A percentile compares a stretch with the other conserved stretches of the same genome.
Conservation (phyloP, 345 rosid species). For the Alliaria petiolata region DNA sequence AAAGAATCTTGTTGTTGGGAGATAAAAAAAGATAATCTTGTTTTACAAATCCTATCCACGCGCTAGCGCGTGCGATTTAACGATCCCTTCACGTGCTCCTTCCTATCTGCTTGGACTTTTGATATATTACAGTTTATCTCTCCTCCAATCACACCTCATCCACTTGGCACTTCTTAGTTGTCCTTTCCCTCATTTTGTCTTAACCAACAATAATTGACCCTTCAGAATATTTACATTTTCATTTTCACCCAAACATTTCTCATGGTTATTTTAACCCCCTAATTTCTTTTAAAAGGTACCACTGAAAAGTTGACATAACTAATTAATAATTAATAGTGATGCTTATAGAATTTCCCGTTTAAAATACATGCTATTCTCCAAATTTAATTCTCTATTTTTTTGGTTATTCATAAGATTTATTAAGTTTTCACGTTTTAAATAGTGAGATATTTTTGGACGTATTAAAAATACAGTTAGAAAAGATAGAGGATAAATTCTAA, state of each 20-base stretch:
- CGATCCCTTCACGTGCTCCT: neutral
- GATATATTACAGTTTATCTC: neutral
- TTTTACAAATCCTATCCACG: conserved; percentile 12
- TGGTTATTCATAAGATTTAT: too few species aligned
- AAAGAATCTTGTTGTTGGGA: conserved; percentile 20
- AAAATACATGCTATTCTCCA: too few species aligned
- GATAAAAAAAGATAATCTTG: conserved; percentile 4
- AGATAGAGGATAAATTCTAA: too few species aligned
- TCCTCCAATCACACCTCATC: conserved; percentile 16
- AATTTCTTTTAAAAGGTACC: neutral
- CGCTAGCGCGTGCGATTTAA: conserved; percentile 15
- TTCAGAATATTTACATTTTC: neutral
- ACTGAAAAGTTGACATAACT: neutral
- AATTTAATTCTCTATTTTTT: too few species aligned
- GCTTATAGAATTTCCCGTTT: too few species aligned
- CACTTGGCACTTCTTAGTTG: conserved; percentile 13
- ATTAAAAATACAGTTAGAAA: too few species aligned
- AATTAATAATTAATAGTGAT: neutral
- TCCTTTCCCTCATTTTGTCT: conserved; percentile 1
- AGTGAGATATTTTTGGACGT: too few species aligned
- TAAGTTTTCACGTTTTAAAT: too few species aligned
- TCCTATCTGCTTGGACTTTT: conserved; percentile 1
- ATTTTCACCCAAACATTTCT: neutral
- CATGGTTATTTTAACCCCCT: neutral
- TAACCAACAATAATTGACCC: conserved; percentile 13